These are phyloP conservation scores for Krasilnikovozyma curviuscula DNA, from an alignment of 768 basidiomycete species.

Conservation along the genomic window DNA sequence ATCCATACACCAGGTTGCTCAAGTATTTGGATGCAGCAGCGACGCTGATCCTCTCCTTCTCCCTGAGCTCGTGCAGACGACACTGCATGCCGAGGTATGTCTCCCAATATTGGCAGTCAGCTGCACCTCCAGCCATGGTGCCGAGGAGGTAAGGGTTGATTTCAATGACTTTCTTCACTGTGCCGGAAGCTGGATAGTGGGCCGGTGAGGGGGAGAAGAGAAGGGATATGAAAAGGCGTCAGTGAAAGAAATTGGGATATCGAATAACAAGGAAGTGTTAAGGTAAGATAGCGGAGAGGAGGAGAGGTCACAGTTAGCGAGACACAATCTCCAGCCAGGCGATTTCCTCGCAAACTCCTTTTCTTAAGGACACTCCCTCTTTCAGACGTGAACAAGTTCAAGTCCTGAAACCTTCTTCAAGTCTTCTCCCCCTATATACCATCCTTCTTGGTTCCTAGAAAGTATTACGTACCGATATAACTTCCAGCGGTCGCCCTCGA, in stretches of 20 bases:
- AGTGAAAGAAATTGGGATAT: not conserved
- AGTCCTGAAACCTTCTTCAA: no score
- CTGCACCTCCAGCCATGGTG: constrained; percentile 98
- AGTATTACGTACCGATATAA: constrained; percentile 70
- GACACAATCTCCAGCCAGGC: no score
- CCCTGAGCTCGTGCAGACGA: constrained; percentile 85
- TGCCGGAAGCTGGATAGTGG: constrained; percentile 54
- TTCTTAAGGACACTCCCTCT: no score
- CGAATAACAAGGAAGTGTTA: not conserved
- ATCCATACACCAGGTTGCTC: constrained; percentile 87
- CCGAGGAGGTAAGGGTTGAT: constrained; percentile 98
- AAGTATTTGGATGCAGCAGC: constrained; percentile 98
- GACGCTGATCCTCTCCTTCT: constrained; percentile 87
- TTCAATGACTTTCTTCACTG: constrained; percentile 98
- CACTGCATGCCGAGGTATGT: constrained; percentile 98
- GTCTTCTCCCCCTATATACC: no score
- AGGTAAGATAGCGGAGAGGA: not conserved
- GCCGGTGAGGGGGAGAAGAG: not conserved
- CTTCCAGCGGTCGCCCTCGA: constrained; percentile 91
- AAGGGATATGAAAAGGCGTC: not conserved
- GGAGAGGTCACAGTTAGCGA: no score
- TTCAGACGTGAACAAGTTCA: no score
- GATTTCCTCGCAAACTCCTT: no score
- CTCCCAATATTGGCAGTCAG: constrained; percentile 95
- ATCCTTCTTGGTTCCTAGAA: no score